Base-by-base conservation (phyloP, 176 grass and related monocot genomes). In the Oryza nivara region DNA sequence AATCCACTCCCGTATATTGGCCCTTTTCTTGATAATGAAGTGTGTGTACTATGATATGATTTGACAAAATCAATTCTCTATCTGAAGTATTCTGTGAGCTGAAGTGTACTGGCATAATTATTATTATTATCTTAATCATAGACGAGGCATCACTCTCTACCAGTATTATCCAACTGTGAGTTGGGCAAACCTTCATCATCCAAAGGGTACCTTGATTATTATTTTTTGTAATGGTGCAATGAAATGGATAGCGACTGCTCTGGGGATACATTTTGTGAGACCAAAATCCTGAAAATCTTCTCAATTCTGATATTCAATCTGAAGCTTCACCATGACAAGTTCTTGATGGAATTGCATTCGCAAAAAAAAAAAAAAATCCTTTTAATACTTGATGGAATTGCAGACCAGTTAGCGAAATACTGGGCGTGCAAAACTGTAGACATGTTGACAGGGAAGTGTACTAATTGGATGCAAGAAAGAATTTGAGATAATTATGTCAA, bases 171-270 rank as follows among this genome's bases (percentile, higher is more conserved):
- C 19, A 17, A 73, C 78, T 66, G 80, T 65, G 35, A 17, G 68
- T 79, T 79, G 16, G 89, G 70, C 40, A 67, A 73, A 44, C 34
- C 80, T 34, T 36, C 65, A 86, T 86, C 32, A 11, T 23, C 69
- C 75, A 88, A 58, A 32, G 6, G 63, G 20, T 48, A 61, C 35
- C 52, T 34, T 43, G 74, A 34, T 79, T 68, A 23, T 44, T 28
- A 54, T 48, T 20, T 56, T 36, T 36, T 56, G n/a, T 14, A 72
- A 8, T 64, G 45, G 69, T 75, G 78, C 17, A 32, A 63, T 79
- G 83, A 17, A 23, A 63, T 69, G 3, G 85, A 90, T 65, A 87
- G 64, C 84, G 85, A 87, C 85, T 32, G 41, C 65, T 69, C 52
- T 52, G 11, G 44, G 5, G 7, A 38, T 52, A 28, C 80, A 5